Evolutionary conservation across 495 filamentous ascomycete genomes (phyloP).

Genomic region (Amphirosellinia nigrospora): DNA sequence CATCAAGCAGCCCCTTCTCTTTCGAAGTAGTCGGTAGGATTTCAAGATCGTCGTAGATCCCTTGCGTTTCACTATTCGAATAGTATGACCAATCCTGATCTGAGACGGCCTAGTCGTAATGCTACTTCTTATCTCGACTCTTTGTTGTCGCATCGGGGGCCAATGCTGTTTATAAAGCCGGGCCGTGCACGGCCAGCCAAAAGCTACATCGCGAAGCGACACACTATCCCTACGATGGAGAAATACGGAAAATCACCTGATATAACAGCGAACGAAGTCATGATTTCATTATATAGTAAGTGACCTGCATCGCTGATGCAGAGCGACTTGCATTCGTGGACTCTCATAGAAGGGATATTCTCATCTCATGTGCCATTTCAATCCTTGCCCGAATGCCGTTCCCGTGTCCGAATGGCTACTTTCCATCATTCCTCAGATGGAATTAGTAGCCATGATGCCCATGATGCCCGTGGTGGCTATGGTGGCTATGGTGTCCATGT

Average conservation of each 20-base stretch:
- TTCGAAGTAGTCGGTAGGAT: neutral
- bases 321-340: neutral
- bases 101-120: constrained; percentile 14
- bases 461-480: neutral
- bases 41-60: neutral
- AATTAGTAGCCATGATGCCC: neutral
- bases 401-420: neutral
- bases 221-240: neutral
- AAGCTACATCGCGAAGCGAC: too few relatives aligned
- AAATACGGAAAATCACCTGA: neutral
- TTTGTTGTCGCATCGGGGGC: too few relatives aligned
- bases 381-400: neutral
- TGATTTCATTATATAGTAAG: neutral
- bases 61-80: neutral
- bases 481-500: constrained; percentile 1
- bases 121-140: neutral
- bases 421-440: neutral
- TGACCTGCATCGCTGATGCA: neutral
- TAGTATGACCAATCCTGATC: constrained; percentile 6
- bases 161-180: too few relatives aligned
- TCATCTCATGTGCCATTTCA: neutral
- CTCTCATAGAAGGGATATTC: neutral
- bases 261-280: neutral
- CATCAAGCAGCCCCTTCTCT: neutral
- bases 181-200: too few relatives aligned